phyloP scores from a whole-genome alignment of 768 basidiomycete species.

The Lyophyllum shimeji region DNA sequence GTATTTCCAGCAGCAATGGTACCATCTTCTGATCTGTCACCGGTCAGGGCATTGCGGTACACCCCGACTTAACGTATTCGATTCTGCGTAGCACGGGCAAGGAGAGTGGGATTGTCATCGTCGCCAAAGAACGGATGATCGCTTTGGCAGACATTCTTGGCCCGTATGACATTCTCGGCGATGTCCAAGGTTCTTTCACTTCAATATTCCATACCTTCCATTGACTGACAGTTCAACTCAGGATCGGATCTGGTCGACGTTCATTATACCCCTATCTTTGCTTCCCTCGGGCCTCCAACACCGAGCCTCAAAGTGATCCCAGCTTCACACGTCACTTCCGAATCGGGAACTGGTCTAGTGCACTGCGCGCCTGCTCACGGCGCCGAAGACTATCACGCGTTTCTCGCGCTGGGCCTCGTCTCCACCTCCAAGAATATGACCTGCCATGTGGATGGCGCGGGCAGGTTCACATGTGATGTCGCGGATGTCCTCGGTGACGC shows the following conservation, averaged over 20 bases:
- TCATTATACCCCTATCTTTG: slow-evolving; percentile 64
- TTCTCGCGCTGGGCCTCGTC: slow-evolving; percentile 58
- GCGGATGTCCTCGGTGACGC: slow-evolving; percentile 55
- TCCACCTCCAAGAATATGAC: slow-evolving; percentile 45
- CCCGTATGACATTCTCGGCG: slow-evolving; percentile 31
- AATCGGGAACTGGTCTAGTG: slow-evolving; percentile 93
- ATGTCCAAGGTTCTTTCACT: slow-evolving; percentile 33
- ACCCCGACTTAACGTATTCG: slow-evolving; percentile 69
- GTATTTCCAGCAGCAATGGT: not conserved
- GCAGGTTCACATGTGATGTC: slow-evolving; percentile 65
- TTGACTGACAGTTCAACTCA: slow-evolving; percentile 20
- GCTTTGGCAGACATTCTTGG: slow-evolving; percentile 37
- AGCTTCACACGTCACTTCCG: slow-evolving; percentile 76
- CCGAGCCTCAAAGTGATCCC: slow-evolving; percentile 53
- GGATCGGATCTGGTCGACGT: slow-evolving; percentile 59
- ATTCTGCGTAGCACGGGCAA: slow-evolving; percentile 35
- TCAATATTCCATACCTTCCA: not conserved
- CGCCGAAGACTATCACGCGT: slow-evolving; percentile 84
- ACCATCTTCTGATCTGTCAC: slow-evolving; percentile 1
- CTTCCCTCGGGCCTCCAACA: slow-evolving; percentile 26
- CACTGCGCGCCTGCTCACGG: slow-evolving; percentile 97
- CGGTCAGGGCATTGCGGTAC: slow-evolving; percentile 87
- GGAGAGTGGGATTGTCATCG: slow-evolving; percentile 33
- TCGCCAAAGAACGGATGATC: slow-evolving; percentile 52
- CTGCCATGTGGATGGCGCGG: slow-evolving; percentile 82